Evolutionary conservation across 2,329 filamentous ascomycete species (phyloP), one percentile per base, ranked within the genome.

Genomic region (Ascochyta koolunga): DNA sequence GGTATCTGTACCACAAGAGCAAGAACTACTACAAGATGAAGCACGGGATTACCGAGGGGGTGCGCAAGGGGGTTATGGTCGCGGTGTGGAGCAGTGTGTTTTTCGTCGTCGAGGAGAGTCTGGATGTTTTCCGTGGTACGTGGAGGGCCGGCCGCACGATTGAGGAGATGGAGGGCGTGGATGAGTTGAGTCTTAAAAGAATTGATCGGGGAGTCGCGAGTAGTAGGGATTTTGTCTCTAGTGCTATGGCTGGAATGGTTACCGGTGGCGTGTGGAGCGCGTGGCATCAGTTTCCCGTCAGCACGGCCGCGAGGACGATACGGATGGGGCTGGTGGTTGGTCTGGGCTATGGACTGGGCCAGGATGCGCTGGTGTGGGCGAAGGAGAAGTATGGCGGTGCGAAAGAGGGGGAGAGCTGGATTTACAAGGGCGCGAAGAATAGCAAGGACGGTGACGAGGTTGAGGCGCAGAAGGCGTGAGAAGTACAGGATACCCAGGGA

Each of bases 1-100:
- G 95, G 95, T 99, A 93, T 72, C 84, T 98, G n/a, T 99, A 99
- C 76, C 93, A 98, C 80, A 97, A 97, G 78, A 91, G 87, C 72
- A 98, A 98, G 77, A 98, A 96, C 76, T 98, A 99, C 78, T 86
- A 91, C 67, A 84, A 89, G 45, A 87, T 90, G 66, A 83, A 89
- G 19, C 90, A 89, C 5, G 93, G 89, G 0, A 79, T 96, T 16
- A 85, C 85, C 46, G 91, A 96, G 68, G 95, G 91, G 0, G 65
- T 91, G 43, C 86, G 83, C 61, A 90, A 95, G 82, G 92, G 89
- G 1, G 72, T 78, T 27, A 86, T 84, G 62, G 81, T 96, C 5
- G 85, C 85, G 4, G 78, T 89, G 39, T 93, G 93, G 84, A 89
- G 86, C 2, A 83, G 85, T 16, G 78, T 89, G 43, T 95, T 96